Evolutionary conservation across 176 grass and related monocot species (phyloP).

Genomic region (Raddia distichophylla): DNA sequence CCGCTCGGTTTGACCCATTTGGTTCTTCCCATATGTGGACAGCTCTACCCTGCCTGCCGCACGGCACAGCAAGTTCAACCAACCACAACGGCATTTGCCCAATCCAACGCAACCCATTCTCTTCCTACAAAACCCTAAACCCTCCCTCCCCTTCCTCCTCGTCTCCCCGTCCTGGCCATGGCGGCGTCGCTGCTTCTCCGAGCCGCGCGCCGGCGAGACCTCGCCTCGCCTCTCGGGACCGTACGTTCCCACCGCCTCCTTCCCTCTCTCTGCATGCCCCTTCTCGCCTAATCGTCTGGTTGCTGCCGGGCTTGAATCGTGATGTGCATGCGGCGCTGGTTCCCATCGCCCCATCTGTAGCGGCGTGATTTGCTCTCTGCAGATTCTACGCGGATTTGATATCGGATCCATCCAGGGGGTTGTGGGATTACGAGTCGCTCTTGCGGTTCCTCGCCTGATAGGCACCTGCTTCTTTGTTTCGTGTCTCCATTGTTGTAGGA

Average conservation of each 20-base stretch:
- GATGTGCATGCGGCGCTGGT: neutral
- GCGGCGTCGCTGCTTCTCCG: conserved; percentile 43
- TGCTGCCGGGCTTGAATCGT: neutral
- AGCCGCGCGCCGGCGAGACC: conserved; percentile 37
- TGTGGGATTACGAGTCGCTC: neutral
- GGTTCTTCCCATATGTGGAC: too few relatives aligned
- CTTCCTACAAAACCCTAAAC: neutral
- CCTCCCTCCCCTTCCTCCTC: neutral
- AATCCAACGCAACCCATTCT: neutral
- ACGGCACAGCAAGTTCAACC: too few relatives aligned
- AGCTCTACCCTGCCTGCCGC: too few relatives aligned
- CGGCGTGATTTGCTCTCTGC: neutral
- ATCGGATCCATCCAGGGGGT: neutral
- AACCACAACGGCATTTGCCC: neutral
- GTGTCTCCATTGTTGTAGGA: neutral
- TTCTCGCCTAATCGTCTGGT: neutral
- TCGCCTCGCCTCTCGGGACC: conserved; percentile 13
- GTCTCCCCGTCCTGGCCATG: conserved; percentile 7
- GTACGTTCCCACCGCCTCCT: neutral
- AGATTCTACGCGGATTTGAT: neutral
- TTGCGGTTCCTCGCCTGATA: neutral
- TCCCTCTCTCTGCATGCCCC: neutral
- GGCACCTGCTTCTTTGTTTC: neutral
- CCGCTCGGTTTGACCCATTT: too few relatives aligned
- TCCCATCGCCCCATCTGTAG: neutral